Conservation (phyloP, 2,329 filamentous ascomycete genomes). For the Ophiocordyceps camponoti-rufipedis region DNA sequence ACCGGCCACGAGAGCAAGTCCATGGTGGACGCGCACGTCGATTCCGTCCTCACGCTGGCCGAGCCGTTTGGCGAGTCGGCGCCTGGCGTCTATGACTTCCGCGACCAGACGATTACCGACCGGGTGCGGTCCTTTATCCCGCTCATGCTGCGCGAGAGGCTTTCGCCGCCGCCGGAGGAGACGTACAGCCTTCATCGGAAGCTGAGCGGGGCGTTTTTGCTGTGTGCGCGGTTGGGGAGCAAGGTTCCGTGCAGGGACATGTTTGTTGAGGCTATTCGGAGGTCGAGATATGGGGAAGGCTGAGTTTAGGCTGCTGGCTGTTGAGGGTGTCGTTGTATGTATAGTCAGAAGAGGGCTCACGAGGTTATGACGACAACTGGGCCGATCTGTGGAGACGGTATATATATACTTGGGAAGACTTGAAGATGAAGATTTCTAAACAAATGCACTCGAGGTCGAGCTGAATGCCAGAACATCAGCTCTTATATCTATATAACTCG, state of each 20-base stretch:
- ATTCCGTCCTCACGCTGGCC: conserved; percentile 73
- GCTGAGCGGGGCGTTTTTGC: conserved; percentile 80
- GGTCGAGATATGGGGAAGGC: conserved; percentile 12
- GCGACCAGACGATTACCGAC: conserved; percentile 89
- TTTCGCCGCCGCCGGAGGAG: conserved; percentile 88
- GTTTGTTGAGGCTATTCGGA: conserved; percentile 42
- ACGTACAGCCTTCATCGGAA: conserved; percentile 94
- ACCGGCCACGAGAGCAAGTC: conserved; percentile 71
- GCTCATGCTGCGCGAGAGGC: conserved; percentile 74
- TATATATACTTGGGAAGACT: too few species aligned
- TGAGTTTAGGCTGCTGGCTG: neutral
- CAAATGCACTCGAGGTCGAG: too few species aligned
- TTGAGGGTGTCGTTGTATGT: neutral
- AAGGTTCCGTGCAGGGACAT: conserved; percentile 63
- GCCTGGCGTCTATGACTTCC: conserved; percentile 78
- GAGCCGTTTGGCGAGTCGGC: conserved; percentile 71
- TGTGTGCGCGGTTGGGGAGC: conserved; percentile 76
- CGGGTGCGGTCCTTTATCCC: conserved; percentile 77
- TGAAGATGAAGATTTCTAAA: too few species aligned
- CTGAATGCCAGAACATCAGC: too few species aligned
- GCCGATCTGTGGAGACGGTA: too few species aligned
- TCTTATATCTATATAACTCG: too few species aligned
- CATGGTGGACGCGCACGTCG: conserved; percentile 85
- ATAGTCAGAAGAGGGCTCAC: too few species aligned
- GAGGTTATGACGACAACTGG: too few species aligned